Conservation (phyloP, 345 rosid species). For the Hypericum androsaemum region DNA sequence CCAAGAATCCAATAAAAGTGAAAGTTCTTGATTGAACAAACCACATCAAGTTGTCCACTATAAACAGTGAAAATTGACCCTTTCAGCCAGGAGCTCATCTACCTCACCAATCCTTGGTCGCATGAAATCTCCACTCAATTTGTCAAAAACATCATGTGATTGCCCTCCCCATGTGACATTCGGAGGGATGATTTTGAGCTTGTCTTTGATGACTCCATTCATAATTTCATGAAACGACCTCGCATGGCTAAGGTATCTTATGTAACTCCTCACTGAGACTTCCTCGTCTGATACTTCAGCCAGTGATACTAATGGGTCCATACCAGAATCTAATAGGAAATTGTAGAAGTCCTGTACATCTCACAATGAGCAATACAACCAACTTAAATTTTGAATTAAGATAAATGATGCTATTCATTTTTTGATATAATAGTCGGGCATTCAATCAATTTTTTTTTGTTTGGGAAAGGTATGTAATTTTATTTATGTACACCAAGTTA, state of each 20-base stretch:
- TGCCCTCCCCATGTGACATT: constrained; percentile 72
- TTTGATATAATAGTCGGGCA: no score
- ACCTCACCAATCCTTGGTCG: constrained; percentile 67
- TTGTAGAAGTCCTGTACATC: constrained; percentile 67
- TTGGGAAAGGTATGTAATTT: no score
- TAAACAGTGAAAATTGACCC: no score
- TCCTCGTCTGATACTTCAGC: constrained; percentile 18
- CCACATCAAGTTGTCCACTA: no score
- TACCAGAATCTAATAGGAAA: constrained; percentile 48
- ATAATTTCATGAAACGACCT: constrained; percentile 34
- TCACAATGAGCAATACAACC: neutral
- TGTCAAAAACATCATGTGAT: constrained; percentile 37
- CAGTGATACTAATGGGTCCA: constrained; percentile 36
- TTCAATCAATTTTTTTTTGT: no score
- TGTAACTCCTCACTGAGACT: constrained; percentile 33
- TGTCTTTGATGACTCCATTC: constrained; percentile 57
- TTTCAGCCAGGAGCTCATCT: no score
- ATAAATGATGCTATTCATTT: no score
- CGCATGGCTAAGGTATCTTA: constrained; percentile 35
- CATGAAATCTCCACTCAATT: constrained; percentile 66
- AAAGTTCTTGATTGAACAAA: no score
- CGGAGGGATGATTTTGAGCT: constrained; percentile 69
- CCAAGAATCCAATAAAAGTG: constrained; percentile 86
- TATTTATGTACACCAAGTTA: no score
- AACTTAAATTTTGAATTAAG: no score